Base-by-base conservation (phyloP, 2,329 filamentous ascomycete species). In the Neonectria magnoliae region DNA sequence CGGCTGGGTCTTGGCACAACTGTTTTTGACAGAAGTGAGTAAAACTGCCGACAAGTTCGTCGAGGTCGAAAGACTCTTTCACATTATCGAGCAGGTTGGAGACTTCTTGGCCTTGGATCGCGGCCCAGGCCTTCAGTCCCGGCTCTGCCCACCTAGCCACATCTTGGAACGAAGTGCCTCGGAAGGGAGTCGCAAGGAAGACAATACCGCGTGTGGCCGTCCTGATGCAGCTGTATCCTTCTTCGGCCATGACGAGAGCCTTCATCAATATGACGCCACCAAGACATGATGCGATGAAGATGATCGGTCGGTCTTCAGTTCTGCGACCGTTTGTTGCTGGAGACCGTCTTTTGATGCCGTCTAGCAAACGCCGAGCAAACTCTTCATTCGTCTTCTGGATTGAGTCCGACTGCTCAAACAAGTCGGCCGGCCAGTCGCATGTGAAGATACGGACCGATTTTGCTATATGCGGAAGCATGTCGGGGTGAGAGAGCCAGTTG, bases 201-300 rank as follows among this genome's bases (percentile, higher is more conserved):
- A 54, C 20, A 20, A 42, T 54, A 33, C 31, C 51, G 11, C 33
- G 33, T 1, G 51, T 54, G 14, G 48, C 48, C 13, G 18, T 29
- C 13, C 48, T 51, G n/a, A 51, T 38, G 36, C 14, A 38, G 16
- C 16, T 2, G 5, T 42, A 42, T 54, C 11, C 13, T 10, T 25
- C 14, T 3, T 38, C 33, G 9, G 51, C 51, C 14, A 25, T 27
- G 20, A 54, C 33, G 20, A 54, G 51, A 42, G 51, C 51, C 20
- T 41, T 22, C 31, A 42, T 41, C 51, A 54, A 54, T 8, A 54
- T 54, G 20, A 54, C 29, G 33, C 33, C 51, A 3, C 51, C 33
- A 13, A 54, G 51, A 41, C 51, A 54, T 4, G 33, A 54, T 3
- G 51, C 33, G 5, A 54, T 54, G 14, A 54, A 54, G 51, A 54